Evolutionary conservation across 345 rosid genomes (phyloP), one percentile per base, ranked within the genome.

Genomic region (Schrenkiella parvula): DNA sequence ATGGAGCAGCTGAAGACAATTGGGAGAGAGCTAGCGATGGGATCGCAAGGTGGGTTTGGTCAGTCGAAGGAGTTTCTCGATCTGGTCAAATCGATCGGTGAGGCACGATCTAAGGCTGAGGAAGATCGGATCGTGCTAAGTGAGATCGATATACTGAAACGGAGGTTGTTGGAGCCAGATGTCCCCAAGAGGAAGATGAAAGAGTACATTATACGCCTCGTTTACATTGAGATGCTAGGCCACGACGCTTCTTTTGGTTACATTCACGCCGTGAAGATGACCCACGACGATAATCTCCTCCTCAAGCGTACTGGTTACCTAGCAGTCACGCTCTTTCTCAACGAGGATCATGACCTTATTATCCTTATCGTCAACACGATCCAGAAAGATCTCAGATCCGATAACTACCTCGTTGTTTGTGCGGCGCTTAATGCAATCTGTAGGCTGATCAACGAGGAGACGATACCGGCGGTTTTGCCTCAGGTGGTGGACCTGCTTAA

Each of bases 261-360:
- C 85, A 95, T 95, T 72, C 96, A 95, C 77, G 97, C 99, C 69
- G 99, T 95, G 23, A 95, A 95, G 82, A 95, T 95, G 99, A 95
- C 99, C 0, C 99, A 95, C 80, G 93, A 95, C 56, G 99, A 91
- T 44, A 82, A 43, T 61, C 81, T 91, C 6, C 79, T 80, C 23
- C 93, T 92, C 47, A 95, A 95, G 72, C 88, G 99, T 61, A 91
- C 98, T 8, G 99, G 99, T 5, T 95, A 95, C 86, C 71, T 95
- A 59, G 98, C 99, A 0, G 98, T 95, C 21, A 95, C 98, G 1
- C 84, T 95, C 6, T 95, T 95, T 61, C 79, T 95, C 53, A 92
- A 91, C 70, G 99, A 95, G 64, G 98, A 95, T 74, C 99, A 95
- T 41, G 99, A 95, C 64, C 80, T 95, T 53, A 95, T 95, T 39